These are phyloP conservation scores for Amborella trichopoda DNA, from an alignment of 164 flowering plant species.

Conservation along the genomic window DNA sequence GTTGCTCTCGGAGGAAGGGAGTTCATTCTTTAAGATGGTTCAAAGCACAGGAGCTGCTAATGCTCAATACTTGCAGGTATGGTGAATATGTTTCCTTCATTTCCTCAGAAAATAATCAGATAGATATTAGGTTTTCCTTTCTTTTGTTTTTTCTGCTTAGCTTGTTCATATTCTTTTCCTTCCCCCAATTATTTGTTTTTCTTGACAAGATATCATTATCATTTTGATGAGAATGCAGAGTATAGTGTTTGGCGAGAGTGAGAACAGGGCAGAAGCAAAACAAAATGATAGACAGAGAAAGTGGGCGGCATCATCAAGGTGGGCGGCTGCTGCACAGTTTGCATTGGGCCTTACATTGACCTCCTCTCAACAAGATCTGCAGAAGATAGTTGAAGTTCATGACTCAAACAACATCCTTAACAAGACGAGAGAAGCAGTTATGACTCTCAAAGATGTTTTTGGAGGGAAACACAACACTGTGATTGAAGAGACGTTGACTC, in stretches of 20 bases:
- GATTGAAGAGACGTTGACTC: slow-evolving; percentile 62
- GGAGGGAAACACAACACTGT: slow-evolving; percentile 72
- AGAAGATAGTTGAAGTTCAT: slow-evolving; percentile 38
- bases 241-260: slow-evolving; percentile 51
- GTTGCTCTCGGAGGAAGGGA: slow-evolving; percentile 51
- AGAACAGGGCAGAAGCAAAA: slow-evolving; percentile 25
- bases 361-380: slow-evolving; percentile 87
- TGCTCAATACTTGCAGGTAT: slow-evolving; percentile 79
- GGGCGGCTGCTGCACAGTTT: slow-evolving; percentile 94
- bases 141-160: not conserved
- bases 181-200: not conserved
- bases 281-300: slow-evolving; percentile 51
- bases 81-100: not conserved
- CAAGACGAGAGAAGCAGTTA: slow-evolving; percentile 81
- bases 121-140: not conserved
- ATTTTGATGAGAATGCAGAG: slow-evolving; percentile 10
- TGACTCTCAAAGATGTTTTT: slow-evolving; percentile 67
- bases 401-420: slow-evolving; percentile 62
- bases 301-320: slow-evolving; percentile 91
- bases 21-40: slow-evolving; percentile 95
- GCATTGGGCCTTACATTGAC: slow-evolving; percentile 79
- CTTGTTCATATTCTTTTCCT: not conserved
- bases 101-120: not conserved
- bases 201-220: not conserved
- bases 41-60: slow-evolving; percentile 95